phyloP scores from a whole-genome alignment of 108 stramenopile species.

The Halocafeteria seosinensis region DNA sequence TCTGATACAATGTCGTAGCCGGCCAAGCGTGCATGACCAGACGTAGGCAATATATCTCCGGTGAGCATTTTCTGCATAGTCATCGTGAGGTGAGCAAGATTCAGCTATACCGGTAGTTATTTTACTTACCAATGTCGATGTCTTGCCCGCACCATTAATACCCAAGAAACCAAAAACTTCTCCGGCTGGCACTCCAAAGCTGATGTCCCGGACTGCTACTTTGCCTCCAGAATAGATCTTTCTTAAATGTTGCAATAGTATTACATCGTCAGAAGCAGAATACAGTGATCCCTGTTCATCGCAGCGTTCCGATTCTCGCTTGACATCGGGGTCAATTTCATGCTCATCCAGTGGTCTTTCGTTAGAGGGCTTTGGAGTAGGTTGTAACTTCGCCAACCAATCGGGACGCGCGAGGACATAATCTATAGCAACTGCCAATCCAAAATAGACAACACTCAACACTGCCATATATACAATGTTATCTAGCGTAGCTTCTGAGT shows the following conservation, averaged over 20 bases:
- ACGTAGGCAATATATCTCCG: constrained; percentile 31
- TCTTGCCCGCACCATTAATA: constrained; percentile 50
- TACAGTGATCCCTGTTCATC: background rate
- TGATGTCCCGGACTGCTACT: constrained; percentile 28
- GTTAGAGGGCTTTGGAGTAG: background rate
- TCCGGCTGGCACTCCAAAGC: constrained; percentile 21
- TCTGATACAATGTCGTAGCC: constrained; percentile 40
- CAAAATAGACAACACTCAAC: background rate
- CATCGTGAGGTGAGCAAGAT: no score
- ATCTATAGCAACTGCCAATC: background rate
- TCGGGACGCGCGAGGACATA: no score
- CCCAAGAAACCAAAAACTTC: constrained; percentile 48
- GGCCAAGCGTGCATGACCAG: constrained; percentile 39
- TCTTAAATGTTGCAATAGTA: constrained; percentile 5
- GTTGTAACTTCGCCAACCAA: no score
- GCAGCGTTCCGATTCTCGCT: constrained; percentile 1
- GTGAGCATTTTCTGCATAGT: background rate
- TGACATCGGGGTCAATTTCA: constrained; percentile 5
- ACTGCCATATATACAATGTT: background rate
- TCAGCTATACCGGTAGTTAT: no score
- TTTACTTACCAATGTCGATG: constrained; percentile 35
- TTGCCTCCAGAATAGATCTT: constrained; percentile 17
- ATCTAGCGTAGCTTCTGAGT: background rate
- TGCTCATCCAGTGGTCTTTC: background rate
- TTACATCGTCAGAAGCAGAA: background rate